Evolutionary conservation across 1,284 basidiomycete genomes (phyloP), one percentile per base, ranked within the genome.

Genomic region (Boletus hoseneyae): DNA sequence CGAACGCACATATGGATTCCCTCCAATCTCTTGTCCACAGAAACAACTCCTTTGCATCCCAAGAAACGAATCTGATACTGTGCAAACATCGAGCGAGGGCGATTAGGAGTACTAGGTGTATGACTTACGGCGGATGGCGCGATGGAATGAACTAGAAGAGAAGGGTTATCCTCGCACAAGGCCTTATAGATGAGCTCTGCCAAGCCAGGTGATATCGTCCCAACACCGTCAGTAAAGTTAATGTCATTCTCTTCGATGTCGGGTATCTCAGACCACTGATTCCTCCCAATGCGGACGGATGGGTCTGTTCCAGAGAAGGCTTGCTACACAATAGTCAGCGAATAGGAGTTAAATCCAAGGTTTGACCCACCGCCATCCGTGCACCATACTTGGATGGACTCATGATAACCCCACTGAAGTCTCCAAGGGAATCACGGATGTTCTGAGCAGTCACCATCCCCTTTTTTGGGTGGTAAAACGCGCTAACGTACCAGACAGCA

Each of bases 251-350:
- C 59, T 23, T 68, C 70, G 6, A 88, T 65, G 60, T 88, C 85
- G 0, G 66, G 63, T 36, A 86, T 73, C 53, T 75, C 70, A 48
- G 78, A 74, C 83, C 85, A 87, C 57, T 88, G 73, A 38, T 73
- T 57, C n/a, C 65, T 66, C 3, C 52, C 53, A 39, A 91, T 79
- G 15, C 65, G 65, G 23, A 90, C 76, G 0, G 85, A 86, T 0
- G 82, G 80, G 59, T 87, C 82, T 3, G 90, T 92, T 1, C 85
- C 83, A 0, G 87, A 88, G 60, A 92, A 92, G 0, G 88, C 87
- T 67, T 91, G 90, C 68, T 67, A 37, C 23, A 10, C 8, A 21
- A 54, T 10, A 6, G 8, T 66, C 18, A 62, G 50, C 16, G 19
- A 33, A 23, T n/a, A 23, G 5, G 16, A 15, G 37, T 25, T 25